Percentiles rank a stretch among this genome's conserved stretches.
These are phyloP conservation scores for Amanita fuliginea DNA, from an alignment of 768 basidiomycete genomes.

Conservation along the genomic window DNA sequence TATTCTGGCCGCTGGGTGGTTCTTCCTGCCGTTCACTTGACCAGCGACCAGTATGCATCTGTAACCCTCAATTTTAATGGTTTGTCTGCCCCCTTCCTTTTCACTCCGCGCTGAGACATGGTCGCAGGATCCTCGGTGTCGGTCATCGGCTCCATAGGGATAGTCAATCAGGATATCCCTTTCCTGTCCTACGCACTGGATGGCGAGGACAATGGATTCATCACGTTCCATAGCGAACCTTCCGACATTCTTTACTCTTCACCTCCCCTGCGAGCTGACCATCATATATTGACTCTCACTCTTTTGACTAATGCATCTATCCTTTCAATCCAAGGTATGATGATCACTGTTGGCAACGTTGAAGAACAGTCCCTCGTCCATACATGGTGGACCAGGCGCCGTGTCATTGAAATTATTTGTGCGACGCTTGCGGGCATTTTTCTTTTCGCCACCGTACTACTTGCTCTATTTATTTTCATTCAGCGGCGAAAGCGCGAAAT, in stretches of 20 bases:
- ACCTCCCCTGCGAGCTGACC: conserved; percentile 6
- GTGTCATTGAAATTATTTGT: conserved; percentile 7
- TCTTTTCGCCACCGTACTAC: conserved; percentile 4
- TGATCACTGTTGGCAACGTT: not conserved
- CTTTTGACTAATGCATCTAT: conserved; percentile 8
- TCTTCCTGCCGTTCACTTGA: conserved; percentile 6
- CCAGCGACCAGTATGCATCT: conserved; percentile 11
- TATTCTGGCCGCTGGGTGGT: conserved; percentile 1
- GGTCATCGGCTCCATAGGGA: conserved; percentile 1
- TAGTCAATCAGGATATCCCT: not conserved
- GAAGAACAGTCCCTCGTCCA: not conserved
- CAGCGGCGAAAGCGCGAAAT: conserved; percentile 6
- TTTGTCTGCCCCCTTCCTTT: conserved; percentile 4
- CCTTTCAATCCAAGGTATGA: conserved; percentile 11
- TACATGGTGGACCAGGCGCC: conserved; percentile 1
- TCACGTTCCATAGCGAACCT: conserved; percentile 8
- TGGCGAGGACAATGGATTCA: conserved; percentile 8
- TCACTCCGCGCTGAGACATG: not conserved
- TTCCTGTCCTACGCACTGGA: conserved; percentile 9
- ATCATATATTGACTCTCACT: conserved; percentile 11
- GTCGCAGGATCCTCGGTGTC: not conserved
- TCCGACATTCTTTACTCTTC: conserved; percentile 11
- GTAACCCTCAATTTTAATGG: conserved; percentile 13
- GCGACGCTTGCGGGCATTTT: conserved; percentile 2
- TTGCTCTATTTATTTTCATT: conserved; percentile 9